Evolutionary conservation across 208 protist species (phyloP).

Genomic region (Crithidia expoeki): DNA sequence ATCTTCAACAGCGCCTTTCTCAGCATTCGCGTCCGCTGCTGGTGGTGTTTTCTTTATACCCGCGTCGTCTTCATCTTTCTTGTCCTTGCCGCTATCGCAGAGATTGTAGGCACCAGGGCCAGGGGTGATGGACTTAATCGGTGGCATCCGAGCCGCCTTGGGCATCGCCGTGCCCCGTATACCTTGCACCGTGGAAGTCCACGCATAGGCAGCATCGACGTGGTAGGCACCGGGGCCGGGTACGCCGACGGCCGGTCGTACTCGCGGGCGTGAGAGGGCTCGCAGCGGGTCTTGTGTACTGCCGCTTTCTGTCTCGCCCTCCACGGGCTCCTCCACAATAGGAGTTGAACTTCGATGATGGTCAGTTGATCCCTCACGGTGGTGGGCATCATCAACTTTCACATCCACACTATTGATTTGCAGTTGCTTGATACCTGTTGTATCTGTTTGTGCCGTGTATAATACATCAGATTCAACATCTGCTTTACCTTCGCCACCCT

Average conservation of each 20-base stretch:
- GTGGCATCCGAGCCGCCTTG: constrained; percentile 34
- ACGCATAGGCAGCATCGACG: constrained; percentile 42
- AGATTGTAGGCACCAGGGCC: constrained; percentile 32
- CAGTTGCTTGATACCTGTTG: too few species aligned
- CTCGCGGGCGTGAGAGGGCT: constrained; percentile 21
- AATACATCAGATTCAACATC: too few species aligned
- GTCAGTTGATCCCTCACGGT: too few species aligned
- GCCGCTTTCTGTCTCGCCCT: neutral
- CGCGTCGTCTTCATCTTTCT: constrained; percentile 6
- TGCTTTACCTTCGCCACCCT: neutral
- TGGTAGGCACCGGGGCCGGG: constrained; percentile 76
- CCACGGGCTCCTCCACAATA: neutral
- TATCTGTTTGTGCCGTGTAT: too few species aligned
- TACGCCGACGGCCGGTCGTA: constrained; percentile 10
- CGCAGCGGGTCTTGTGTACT: constrained; percentile 1
- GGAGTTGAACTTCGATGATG: neutral
- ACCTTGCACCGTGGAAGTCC: constrained; percentile 23
- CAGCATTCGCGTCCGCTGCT: neutral
- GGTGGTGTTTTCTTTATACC: neutral
- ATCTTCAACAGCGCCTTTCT: neutral
- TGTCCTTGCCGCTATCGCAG: neutral
- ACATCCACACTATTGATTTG: too few species aligned
- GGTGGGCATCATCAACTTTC: too few species aligned
- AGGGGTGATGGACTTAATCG: constrained; percentile 23
- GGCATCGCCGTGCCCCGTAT: constrained; percentile 30